Evolutionary conservation across 139 green algal species (phyloP).

Genomic region (Parachlorella kessleri): DNA sequence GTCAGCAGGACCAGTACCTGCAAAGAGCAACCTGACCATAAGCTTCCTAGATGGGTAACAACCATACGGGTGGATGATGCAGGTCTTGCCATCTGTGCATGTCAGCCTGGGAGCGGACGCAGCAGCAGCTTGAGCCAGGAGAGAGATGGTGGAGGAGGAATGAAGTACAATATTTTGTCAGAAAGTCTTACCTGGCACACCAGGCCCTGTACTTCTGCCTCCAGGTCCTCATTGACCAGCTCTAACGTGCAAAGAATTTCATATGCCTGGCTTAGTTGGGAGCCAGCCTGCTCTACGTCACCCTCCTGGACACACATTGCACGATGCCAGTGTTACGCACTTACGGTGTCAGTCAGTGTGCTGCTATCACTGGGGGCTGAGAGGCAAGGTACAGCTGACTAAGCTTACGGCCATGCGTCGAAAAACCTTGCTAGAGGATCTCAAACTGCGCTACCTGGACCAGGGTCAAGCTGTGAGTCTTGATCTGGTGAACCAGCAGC

Average conservation of each 20-base stretch:
- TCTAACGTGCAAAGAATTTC: no score
- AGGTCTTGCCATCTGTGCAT: not conserved
- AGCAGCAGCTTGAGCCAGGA: no score
- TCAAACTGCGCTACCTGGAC: not conserved
- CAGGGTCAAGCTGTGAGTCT: not conserved
- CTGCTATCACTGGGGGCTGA: not conserved
- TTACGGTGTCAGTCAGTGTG: not conserved
- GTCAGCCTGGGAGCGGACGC: no score
- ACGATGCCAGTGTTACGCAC: not conserved
- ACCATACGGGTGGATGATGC: not conserved
- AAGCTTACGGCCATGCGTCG: not conserved
- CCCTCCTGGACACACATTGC: not conserved
- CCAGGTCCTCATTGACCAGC: no score
- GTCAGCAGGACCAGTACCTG: conserved; percentile 23
- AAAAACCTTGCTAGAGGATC: not conserved
- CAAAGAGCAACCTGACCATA: no score
- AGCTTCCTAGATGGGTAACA: not conserved
- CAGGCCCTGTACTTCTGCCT: conserved; percentile 6
- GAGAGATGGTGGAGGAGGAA: no score
- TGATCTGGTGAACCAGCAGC: not conserved
- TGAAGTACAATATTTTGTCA: no score
- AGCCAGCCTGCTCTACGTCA: not conserved
- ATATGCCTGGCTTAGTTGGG: no score
- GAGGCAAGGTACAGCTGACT: not conserved
- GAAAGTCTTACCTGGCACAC: not conserved